phyloP scores from a whole-genome alignment of 305 asterid species.

The Rubia peregrina region DNA sequence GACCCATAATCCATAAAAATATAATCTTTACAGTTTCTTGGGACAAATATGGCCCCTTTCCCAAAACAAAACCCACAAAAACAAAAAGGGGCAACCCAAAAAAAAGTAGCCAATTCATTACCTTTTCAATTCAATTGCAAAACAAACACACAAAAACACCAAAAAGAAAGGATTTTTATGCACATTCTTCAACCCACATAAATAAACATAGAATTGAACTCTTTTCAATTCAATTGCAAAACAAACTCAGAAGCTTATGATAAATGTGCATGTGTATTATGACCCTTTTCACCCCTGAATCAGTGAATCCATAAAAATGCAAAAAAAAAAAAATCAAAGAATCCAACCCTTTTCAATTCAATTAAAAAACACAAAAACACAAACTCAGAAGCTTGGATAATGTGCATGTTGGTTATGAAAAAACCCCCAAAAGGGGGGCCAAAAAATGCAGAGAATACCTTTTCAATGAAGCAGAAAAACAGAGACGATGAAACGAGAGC shows the following conservation, averaged over 20 bases:
- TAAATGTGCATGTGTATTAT: too few relatives aligned
- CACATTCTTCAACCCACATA: neutral
- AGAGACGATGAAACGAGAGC: conserved; percentile 4
- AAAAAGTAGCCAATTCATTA: neutral
- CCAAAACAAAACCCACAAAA: neutral
- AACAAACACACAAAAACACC: neutral
- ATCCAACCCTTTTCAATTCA: too few relatives aligned
- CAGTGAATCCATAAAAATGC: too few relatives aligned
- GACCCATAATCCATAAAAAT: conserved; percentile 9
- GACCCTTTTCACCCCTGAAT: too few relatives aligned
- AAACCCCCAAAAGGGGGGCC: neutral
- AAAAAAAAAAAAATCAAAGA: too few relatives aligned
- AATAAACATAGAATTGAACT: neutral
- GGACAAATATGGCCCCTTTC: neutral
- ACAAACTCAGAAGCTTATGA: neutral
- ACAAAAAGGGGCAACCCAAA: neutral
- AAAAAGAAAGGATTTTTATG: neutral
- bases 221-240: neutral
- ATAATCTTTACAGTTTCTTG: conserved; percentile 15
- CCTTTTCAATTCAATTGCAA: neutral
- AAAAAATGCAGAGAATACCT: conserved; percentile 9
- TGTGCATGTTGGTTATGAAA: neutral
- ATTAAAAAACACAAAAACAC: too few relatives aligned
- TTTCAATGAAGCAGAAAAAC: conserved; percentile 14
- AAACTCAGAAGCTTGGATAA: neutral